These are phyloP conservation scores for Aspergillus chevalieri DNA, from an alignment of 2,329 filamentous ascomycete genomes.

Conservation along the genomic window DNA sequence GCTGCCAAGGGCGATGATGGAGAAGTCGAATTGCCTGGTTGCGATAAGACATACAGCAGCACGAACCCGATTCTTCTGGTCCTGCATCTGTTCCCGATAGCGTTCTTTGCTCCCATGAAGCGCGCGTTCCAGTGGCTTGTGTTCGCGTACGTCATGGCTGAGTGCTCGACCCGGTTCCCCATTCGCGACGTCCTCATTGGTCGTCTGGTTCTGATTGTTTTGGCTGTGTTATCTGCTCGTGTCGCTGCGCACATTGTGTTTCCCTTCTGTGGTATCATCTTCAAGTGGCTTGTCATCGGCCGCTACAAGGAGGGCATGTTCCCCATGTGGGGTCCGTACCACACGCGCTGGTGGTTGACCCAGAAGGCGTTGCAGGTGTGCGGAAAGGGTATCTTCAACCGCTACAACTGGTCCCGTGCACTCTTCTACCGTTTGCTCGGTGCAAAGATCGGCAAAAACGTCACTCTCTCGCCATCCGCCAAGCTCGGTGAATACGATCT, in stretches of 20 bases:
- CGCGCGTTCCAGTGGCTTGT: slow-evolving; percentile 49
- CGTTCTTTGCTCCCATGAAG: slow-evolving; percentile 47
- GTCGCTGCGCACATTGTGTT: slow-evolving; percentile 34
- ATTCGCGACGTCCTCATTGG: slow-evolving; percentile 39
- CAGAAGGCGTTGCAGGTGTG: slow-evolving; percentile 49
- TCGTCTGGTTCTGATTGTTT: slow-evolving; percentile 44
- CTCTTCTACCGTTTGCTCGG: slow-evolving; percentile 50
- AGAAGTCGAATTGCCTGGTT: slow-evolving; percentile 28
- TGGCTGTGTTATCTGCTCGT: slow-evolving; percentile 42
- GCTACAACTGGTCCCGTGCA: slow-evolving; percentile 30
- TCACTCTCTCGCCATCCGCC: slow-evolving; percentile 40
- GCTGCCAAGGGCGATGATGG: slow-evolving; percentile 4
- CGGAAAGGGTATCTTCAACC: slow-evolving; percentile 32
- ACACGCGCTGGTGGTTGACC: slow-evolving; percentile 55
- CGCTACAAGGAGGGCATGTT: slow-evolving; percentile 49
- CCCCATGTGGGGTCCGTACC: slow-evolving; percentile 56
- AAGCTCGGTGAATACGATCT: slow-evolving; percentile 53
- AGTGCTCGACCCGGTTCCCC: slow-evolving; percentile 24
- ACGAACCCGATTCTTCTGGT: slow-evolving; percentile 46
- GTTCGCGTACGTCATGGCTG: slow-evolving; percentile 45
- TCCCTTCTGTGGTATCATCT: slow-evolving; percentile 45
- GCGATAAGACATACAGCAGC: slow-evolving; percentile 35
- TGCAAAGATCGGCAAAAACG: slow-evolving; percentile 48
- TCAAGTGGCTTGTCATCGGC: slow-evolving; percentile 53
- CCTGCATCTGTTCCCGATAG: slow-evolving; percentile 47